Evolutionary conservation across 768 basidiomycete species (phyloP).

Genomic region (Pisolithus sp.): DNA sequence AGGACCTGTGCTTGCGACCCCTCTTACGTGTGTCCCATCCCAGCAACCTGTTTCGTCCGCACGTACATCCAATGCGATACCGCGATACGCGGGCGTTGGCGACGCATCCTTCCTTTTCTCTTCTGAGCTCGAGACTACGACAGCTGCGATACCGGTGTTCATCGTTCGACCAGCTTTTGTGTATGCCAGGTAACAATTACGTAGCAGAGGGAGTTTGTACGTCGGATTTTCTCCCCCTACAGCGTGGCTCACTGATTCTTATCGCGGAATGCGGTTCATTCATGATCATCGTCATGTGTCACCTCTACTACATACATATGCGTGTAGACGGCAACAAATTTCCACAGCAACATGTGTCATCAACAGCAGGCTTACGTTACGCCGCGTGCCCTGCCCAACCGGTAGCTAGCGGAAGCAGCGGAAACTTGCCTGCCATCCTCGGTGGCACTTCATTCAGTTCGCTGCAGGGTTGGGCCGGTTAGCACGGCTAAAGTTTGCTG

Average conservation of each 20-base stretch:
- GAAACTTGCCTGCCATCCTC: slow-evolving; percentile 8
- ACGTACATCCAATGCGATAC: slow-evolving; percentile 15
- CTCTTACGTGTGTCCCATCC: slow-evolving; percentile 8
- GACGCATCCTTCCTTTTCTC: slow-evolving; percentile 28
- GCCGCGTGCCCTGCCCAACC: slow-evolving; percentile 5
- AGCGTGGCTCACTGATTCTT: neutral
- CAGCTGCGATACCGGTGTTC: slow-evolving; percentile 21
- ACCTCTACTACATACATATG: slow-evolving; percentile 5
- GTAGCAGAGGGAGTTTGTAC: slow-evolving; percentile 20
- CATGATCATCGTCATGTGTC: neutral
- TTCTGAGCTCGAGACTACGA: slow-evolving; percentile 24
- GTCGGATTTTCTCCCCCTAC: slow-evolving; percentile 13
- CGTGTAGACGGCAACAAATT: neutral
- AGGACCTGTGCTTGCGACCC: slow-evolving; percentile 7
- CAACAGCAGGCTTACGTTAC: neutral
- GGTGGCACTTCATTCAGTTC: slow-evolving; percentile 21
- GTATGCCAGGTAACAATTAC: slow-evolving; percentile 20
- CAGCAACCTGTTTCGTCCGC: slow-evolving; percentile 9
- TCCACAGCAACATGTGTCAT: slow-evolving; percentile 6
- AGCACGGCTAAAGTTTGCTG: slow-evolving; percentile 2
- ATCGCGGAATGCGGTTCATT: neutral
- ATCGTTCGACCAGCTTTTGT: slow-evolving; percentile 9
- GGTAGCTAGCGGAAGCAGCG: slow-evolving; percentile 3
- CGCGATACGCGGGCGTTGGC: slow-evolving; percentile 24
- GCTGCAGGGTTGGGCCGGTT: slow-evolving; percentile 25